Conservation (phyloP, 495 filamentous ascomycete genomes). For the Margaritispora aquatica region DNA sequence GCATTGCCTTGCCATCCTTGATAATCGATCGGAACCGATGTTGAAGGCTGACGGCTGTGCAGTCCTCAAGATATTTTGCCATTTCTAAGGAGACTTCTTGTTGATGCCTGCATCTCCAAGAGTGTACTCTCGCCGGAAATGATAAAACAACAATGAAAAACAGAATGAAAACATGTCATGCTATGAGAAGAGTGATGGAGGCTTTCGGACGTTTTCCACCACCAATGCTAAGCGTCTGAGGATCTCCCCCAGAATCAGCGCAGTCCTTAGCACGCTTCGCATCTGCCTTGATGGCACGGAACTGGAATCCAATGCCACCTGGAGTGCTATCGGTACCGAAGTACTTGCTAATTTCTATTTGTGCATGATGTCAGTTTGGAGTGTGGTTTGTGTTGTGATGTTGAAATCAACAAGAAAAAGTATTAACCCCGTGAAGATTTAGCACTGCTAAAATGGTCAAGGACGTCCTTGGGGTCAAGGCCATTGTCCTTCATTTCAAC, state of each 20-base stretch:
- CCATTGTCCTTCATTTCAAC: constrained; percentile 6
- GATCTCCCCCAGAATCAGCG: constrained; percentile 14
- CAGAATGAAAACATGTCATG: not conserved
- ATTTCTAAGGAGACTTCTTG: not conserved
- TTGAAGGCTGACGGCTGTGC: not conserved
- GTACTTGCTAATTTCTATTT: constrained; percentile 19
- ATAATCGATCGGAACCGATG: constrained; percentile 41
- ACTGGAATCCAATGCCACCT: constrained; percentile 19
- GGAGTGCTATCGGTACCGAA: constrained; percentile 14
- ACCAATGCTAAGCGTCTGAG: constrained; percentile 15
- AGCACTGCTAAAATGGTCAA: constrained; percentile 8
- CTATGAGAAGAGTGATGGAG: not conserved
- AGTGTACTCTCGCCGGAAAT: not conserved
- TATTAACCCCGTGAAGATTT: not conserved
- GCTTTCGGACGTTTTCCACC: constrained; percentile 2
- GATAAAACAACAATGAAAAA: not conserved
- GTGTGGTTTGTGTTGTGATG: not conserved
- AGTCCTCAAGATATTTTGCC: not conserved
- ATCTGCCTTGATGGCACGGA: constrained; percentile 18
- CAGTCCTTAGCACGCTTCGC: constrained; percentile 12
- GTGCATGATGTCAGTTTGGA: not conserved
- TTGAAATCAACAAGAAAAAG: not conserved
- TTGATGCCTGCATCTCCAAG: not conserved
- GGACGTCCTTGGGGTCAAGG: constrained; percentile 15
- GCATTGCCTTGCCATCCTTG: constrained; percentile 29